Evolutionary conservation across 2,329 filamentous ascomycete genomes (phyloP), one percentile per base, ranked within the genome.

Genomic region (Neonectria punicea): DNA sequence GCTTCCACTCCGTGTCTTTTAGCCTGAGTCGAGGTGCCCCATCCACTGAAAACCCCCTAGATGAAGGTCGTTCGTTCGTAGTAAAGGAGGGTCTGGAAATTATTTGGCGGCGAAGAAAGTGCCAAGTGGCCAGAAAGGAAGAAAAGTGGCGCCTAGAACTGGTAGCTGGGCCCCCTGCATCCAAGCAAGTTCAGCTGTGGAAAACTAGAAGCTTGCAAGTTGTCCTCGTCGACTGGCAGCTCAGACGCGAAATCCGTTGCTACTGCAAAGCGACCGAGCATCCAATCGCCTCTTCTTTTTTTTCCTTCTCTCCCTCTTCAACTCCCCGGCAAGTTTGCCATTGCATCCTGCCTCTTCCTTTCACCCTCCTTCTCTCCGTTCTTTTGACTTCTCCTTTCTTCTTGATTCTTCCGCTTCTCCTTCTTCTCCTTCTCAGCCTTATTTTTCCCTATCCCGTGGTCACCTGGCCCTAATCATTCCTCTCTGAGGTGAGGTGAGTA

Each of bases 401-500:
- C 30, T 34, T 51, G 8, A 41, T 41, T 18, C 16, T 41, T 41
- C n/a, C n/a, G 13, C 16, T 18, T 32, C 16, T 7, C 30, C 47
- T 51, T 34, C 28, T 20, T 39, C 16, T 13, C 30, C 47, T 51
- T 34, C 28, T 20, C 16, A 39, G 36, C 13, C 49, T 54, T 66
- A 53, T 59, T 30, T 30, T 67, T 71, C 53, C 53, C 18, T 54
- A 56, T 53, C 58, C 55, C 54, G 58, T 56, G 61, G 47, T 65
- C 58, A 34, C 53, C 54, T 60, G 61, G 60, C 60, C 64, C 47
- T 59, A 61, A 53, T 67, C 61, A 53, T 55, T 44, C 59, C 63
- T 68, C 67, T 69, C 66, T 70, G 66, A 74, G 67, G 72, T 73
- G 67, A 70, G 72, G 72, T 73, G 66, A 70, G 72, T 73, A 32